Percentiles rank a stretch among this genome's conserved stretches.
Evolutionary conservation across 2,329 filamentous ascomycete species (phyloP).

Genomic region (Diaporthe citrichinensis): DNA sequence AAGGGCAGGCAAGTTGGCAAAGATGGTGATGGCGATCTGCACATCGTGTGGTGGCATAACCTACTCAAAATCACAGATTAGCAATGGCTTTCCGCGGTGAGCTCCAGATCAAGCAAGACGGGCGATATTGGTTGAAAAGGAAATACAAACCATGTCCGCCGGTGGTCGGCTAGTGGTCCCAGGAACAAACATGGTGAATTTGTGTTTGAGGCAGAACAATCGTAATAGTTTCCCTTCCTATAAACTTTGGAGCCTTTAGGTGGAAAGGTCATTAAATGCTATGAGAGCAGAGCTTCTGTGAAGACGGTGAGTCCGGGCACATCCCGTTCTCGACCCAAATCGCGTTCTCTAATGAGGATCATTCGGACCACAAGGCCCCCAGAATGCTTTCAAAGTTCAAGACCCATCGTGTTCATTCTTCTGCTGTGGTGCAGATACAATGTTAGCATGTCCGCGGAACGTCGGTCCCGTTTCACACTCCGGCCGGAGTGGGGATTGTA

Average conservation of each 20-base stretch:
- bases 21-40: not conserved
- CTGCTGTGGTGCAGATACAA: not conserved
- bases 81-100: not conserved
- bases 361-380: no score
- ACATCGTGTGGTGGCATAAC: not conserved
- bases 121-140: not conserved
- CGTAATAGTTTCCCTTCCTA: not conserved
- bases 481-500: not conserved
- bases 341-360: not conserved
- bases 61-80: not conserved
- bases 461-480: not conserved
- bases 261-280: not conserved
- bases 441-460: not conserved
- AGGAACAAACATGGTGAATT: slow-evolving; percentile 2
- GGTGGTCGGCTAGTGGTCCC: slow-evolving; percentile 17
- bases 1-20: slow-evolving; percentile 9
- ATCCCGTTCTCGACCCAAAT: not conserved
- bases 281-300: not conserved
- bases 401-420: not conserved
- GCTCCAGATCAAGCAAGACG: not conserved
- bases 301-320: not conserved
- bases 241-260: not conserved
- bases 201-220: no score
- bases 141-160: slow-evolving; percentile 16
- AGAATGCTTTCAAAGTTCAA: not conserved